Evolutionary conservation across 2,329 filamentous ascomycete species (phyloP).

Genomic region (Trichoderma harzianum): DNA sequence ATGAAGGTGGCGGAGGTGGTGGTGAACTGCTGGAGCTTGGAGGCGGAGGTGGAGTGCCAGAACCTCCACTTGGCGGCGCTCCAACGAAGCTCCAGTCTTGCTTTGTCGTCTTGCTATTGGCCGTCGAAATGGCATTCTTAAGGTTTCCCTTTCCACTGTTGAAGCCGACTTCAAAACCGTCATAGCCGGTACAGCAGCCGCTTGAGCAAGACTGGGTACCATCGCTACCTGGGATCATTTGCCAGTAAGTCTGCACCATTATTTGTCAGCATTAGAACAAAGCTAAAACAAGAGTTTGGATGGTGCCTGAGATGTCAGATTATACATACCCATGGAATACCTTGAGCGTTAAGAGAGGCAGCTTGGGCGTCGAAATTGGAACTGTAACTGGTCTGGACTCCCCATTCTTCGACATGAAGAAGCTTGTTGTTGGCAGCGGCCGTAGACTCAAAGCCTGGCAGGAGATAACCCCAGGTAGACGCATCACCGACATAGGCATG

Average conservation of each 20-base stretch:
- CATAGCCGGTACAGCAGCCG: not conserved
- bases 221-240: not conserved
- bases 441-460: not conserved
- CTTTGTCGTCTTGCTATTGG: constrained; percentile 4
- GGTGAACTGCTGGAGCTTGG: not conserved
- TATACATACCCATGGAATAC: not conserved
- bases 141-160: constrained; percentile 8
- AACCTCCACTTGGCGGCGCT: not conserved
- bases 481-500: constrained; percentile 2
- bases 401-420: constrained; percentile 14
- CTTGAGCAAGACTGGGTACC: not conserved
- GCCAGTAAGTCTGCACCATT: not conserved
- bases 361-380: not conserved
- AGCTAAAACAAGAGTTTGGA: not conserved
- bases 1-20: not conserved
- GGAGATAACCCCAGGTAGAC: not conserved
- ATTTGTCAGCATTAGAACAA: not conserved
- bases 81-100: constrained; percentile 8
- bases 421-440: constrained; percentile 7
- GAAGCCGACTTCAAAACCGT: constrained; percentile 5
- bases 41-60: not conserved
- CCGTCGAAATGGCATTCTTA: not conserved
- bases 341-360: not conserved
- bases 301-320: too few relatives aligned
- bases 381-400: not conserved